Base-by-base conservation (phyloP, 2,329 filamentous ascomycete genomes). In the Fusarium sp. region DNA sequence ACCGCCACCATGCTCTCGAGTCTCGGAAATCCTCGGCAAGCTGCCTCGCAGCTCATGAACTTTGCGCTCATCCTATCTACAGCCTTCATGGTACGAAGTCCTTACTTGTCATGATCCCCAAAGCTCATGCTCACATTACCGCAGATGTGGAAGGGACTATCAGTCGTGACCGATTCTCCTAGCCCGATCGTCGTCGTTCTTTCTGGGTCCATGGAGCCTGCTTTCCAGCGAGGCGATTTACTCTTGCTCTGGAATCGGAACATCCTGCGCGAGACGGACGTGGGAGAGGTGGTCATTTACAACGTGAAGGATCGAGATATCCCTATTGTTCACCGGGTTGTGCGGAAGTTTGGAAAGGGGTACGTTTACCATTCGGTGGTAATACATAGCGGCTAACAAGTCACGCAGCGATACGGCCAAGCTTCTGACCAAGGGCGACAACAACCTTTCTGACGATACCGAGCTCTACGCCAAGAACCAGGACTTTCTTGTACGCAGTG, bases 391-490 rank as follows among this genome's bases (percentile, higher is more conserved):
- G 9, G 47, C 58, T 65, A 46, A 65, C 38, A 23, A 17, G 10
- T 11, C 8, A 25, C 10, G 23, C 60, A 86, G 84, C 21, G 77
- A 80, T 9, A 75, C 81, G 46, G 85, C 86, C n/a, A 81, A 92
- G 72, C 85, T 99, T 17, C 85, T 99, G 53, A 99, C 95, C 31
- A 99, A 99, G 79, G 95, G 95, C 66, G 95, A 99, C 79, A 99
- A 98, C 82, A 99, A 99, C 75, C 78, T 87, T 8, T 91, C 92
- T 37, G 94, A 98, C 76, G 95, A 99, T 75, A 96, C 92, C 14
- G 93, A 97, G 73, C 67, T 79, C 11, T 97, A 97, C 75, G 93
- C 95, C 3, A 81, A 82, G 35, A 92, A 90, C 15, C 94, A 99
- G 78, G 91, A 92, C 72, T 96, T 92, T 74, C 82, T 99, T 41